These are phyloP conservation scores for Sugiyamaella novakii DNA, from an alignment of 1,139 yeast genomes.

Conservation along the genomic window DNA sequence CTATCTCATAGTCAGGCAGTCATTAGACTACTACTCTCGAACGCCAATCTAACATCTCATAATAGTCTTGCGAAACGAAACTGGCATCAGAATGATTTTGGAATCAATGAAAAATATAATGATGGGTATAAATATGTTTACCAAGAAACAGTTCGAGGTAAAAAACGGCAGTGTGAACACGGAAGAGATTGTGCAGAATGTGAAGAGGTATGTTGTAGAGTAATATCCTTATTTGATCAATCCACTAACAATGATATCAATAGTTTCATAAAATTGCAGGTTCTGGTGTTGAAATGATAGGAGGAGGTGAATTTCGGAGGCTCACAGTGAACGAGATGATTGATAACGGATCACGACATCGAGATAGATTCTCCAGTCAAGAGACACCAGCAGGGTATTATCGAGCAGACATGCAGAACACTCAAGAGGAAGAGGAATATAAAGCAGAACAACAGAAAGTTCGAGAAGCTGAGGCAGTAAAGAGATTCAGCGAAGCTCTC, in stretches of 20 bases:
- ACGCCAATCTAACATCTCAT: conserved; percentile 8
- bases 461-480: conserved; percentile 24
- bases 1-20: too few species aligned
- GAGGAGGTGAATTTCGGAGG: conserved; percentile 1
- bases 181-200: conserved; percentile 37
- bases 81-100: conserved; percentile 36
- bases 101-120: conserved; percentile 31
- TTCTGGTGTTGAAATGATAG: neutral
- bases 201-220: conserved; percentile 24
- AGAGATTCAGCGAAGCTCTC: conserved; percentile 31
- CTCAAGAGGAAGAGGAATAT: conserved; percentile 37
- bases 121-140: conserved; percentile 32
- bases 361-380: conserved; percentile 32
- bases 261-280: conserved; percentile 36
- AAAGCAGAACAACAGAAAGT: conserved; percentile 26
- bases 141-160: conserved; percentile 33
- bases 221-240: neutral
- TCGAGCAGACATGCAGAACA: conserved; percentile 39
- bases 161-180: conserved; percentile 33
- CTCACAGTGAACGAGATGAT: conserved; percentile 19
- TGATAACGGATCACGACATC: conserved; percentile 33
- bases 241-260: too few species aligned
- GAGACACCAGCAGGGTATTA: conserved; percentile 42
- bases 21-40: too few species aligned
- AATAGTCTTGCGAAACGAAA: conserved; percentile 19